Percentiles rank a stretch among this genome's conserved stretches.
phyloP scores from a whole-genome alignment of 176 grass and related monocot genomes.

The Hsuehochloa calcarea region DNA sequence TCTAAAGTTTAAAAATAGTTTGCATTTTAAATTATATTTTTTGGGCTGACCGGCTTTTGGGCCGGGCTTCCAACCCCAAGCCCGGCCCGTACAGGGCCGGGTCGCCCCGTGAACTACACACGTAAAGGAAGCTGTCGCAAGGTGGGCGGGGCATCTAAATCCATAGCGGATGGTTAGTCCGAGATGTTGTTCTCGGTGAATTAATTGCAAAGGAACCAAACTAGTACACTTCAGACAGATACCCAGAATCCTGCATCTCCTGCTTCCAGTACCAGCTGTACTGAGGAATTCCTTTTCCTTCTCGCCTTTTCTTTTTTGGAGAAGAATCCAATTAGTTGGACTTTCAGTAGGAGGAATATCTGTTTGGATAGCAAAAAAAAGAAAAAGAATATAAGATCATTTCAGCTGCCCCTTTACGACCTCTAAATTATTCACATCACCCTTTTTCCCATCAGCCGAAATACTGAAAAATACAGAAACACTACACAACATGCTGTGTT shows the following conservation, averaged over 20 bases:
- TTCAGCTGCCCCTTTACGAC: not conserved
- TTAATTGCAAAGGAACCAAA: conserved; percentile 28
- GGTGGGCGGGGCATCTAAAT: conserved; percentile 49
- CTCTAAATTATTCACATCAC: not conserved
- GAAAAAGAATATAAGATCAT: too few species aligned
- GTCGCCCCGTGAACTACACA: too few species aligned
- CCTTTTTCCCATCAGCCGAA: not conserved
- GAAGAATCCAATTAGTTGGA: not conserved
- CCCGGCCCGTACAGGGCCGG: too few species aligned
- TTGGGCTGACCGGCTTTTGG: too few species aligned
- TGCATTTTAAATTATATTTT: too few species aligned
- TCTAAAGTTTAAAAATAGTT: too few species aligned
- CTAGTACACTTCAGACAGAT: conserved; percentile 30
- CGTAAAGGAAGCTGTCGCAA: not conserved
- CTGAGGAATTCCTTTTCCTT: conserved; percentile 12
- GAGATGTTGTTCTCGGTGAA: conserved; percentile 18
- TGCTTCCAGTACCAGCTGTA: not conserved
- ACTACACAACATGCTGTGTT: not conserved
- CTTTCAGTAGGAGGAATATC: conserved; percentile 18
- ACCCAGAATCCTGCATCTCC: conserved; percentile 30
- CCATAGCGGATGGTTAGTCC: conserved; percentile 15
- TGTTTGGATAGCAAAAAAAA: not conserved
- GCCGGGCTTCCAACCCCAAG: too few species aligned
- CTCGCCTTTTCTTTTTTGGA: not conserved
- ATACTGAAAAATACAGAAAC: not conserved